phyloP scores from a whole-genome alignment of 306 rosid species.

The Prunus salicina region DNA sequence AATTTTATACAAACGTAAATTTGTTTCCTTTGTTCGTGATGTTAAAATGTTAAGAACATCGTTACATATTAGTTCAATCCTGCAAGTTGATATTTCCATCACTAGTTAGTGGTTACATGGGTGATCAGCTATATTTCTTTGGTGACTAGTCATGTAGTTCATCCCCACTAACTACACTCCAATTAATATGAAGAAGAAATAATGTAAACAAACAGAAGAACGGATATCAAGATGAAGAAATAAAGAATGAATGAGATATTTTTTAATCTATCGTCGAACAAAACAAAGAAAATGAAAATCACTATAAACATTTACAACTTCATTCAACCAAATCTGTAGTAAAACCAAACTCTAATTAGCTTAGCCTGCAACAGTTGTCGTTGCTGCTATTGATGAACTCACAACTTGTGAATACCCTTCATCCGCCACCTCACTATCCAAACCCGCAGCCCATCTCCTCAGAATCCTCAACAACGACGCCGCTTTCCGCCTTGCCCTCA shows the following conservation, averaged over 20 bases:
- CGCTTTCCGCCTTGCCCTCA: slow-evolving; percentile 76
- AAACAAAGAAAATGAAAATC: background rate
- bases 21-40: too few relatives aligned
- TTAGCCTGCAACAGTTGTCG: background rate
- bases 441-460: slow-evolving; percentile 86
- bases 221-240: background rate
- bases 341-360: background rate
- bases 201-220: background rate
- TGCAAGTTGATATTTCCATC: too few relatives aligned
- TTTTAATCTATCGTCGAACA: background rate
- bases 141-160: too few relatives aligned
- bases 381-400: background rate
- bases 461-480: slow-evolving; percentile 73
- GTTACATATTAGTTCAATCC: too few relatives aligned
- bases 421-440: slow-evolving; percentile 34
- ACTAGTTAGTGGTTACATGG: too few relatives aligned
- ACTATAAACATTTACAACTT: background rate
- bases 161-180: too few relatives aligned
- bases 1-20: too few relatives aligned
- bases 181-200: too few relatives aligned
- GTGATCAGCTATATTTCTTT: too few relatives aligned
- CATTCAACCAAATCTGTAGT: background rate
- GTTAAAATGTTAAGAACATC: too few relatives aligned
- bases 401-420: slow-evolving; percentile 31
- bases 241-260: background rate